Evolutionary conservation across 805 yeast species (phyloP), one percentile per base, ranked within the genome.

Genomic region (Starmerella lactis-condensi): DNA sequence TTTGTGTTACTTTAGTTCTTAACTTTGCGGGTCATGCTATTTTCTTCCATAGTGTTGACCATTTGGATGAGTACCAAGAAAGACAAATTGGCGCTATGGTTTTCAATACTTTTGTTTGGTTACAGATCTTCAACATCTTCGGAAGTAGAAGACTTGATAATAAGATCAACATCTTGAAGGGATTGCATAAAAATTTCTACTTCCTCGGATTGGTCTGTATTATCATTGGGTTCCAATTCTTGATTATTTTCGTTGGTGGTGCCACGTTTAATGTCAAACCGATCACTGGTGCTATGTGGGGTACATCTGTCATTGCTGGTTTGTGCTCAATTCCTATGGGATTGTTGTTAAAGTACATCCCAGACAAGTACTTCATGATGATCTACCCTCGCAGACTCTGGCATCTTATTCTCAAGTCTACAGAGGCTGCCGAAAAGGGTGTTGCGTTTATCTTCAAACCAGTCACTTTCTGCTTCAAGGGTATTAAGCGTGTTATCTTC

Each of bases 241-340:
- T 85, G 32, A 85, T 89, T 45, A 89, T 89, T 96, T 77, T 72
- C 54, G 85, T 79, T 40, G 99, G 99, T 33, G 98, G 99, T 34
- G 77, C 85, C 25, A 94, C 98, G 0, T 89, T 89, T 56, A 69
- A 83, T 5, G 64, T 83, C 41, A 69, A 68, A 2, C 64, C 74
- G 39, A 91, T 77, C 54, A 75, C 92, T 1, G 75, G 76, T 6
- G 69, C 69, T 1, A 71, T 73, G 76, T 91, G 98, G 98, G 89
- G 67, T 1, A 71, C 81, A 2, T 89, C 96, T 0, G 54, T 85
- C 5, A 47, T 76, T 17, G 69, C 91, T 56, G 96, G 96, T 19
- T 50, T 75, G 39, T 29, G 76, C 12, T 74, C 93, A 11, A 56
- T 89, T 25, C 95, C 96, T 0, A 64, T 69, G 27, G 96, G 95